Evolutionary conservation across 805 yeast genomes (phyloP), one percentile per base, ranked within the genome.

Genomic region (Wickerhamomyces canadensis): DNA sequence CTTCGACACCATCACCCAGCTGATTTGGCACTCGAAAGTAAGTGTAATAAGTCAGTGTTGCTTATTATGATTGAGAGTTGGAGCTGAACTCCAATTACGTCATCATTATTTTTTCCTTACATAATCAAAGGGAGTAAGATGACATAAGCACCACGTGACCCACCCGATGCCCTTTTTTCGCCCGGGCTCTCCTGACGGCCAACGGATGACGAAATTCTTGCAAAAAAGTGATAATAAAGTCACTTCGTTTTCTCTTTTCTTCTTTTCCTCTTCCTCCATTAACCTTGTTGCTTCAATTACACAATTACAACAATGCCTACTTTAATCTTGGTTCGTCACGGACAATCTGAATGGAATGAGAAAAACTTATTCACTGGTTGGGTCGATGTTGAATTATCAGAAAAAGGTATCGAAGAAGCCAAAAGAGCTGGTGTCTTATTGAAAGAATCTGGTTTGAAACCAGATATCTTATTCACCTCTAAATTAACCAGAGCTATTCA

Each of bases 331-430:
- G 88, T 91, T 54, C 89, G 98, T 77, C 98, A 89, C 89, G 98
- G 98, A 59, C 96, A 91, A 76, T 85, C 95, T 72, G 97, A 86
- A 68, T 89, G 98, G 98, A 89, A 89, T 70, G 95, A 87, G 69
- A 86, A 87, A 76, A 91, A 89, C 78, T 76, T 89, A 54, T 89
- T 89, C 83, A 89, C 97, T 66, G 98, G 98, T 61, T 89, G 98
- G 98, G 97, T 91, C 47, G 98, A 89, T 67, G 95, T 87, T 54
- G 72, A 76, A 59, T 77, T 89, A 64, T 80, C 91, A 38, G 88
- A 74, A 45, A 67, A 75, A 54, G 98, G 98, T 68, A 78, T 74
- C 63, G 74, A 80, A 63, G 98, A 89, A 74, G 98, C 98, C 54
- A 72, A 71, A 52, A 81, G 84, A 64, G 98, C 97, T 51, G 98